A percentile compares a stretch with the other conserved stretches of the same genome.
Conservation (phyloP, 2,329 filamentous ascomycete species). For the Cadophora gregata region DNA sequence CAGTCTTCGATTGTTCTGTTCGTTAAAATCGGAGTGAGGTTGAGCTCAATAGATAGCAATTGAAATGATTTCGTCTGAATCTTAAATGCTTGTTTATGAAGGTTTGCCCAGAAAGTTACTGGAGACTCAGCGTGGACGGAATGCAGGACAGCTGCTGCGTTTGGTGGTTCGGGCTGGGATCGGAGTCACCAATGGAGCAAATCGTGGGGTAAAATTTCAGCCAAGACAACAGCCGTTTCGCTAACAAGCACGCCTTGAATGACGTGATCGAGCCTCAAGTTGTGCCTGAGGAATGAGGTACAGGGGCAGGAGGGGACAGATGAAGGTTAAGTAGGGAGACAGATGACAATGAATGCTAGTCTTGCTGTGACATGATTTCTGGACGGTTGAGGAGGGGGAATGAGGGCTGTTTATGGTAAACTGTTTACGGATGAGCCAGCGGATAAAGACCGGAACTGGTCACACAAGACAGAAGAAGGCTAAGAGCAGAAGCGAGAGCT, state of each 20-base stretch:
- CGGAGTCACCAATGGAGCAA: conserved; percentile 12
- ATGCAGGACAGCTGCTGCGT: conserved; percentile 6
- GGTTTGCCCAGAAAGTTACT: conserved; percentile 8
- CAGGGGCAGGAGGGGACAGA: neutral
- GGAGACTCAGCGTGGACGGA: neutral
- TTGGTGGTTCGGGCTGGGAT: conserved; percentile 6
- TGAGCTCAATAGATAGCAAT: conserved; percentile 30
- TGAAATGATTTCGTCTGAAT: neutral
- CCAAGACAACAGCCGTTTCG: conserved; percentile 2
- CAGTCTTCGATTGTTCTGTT: neutral
- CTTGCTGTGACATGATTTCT: neutral
- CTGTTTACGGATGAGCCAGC: neutral
- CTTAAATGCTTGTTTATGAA: neutral
- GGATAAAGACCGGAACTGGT: neutral
- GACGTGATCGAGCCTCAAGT: conserved; percentile 21
- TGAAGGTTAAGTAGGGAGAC: neutral
- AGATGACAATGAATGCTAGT: neutral
- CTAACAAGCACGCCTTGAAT: conserved; percentile 13
- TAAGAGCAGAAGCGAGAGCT: neutral
- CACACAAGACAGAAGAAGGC: neutral
- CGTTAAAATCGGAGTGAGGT: conserved; percentile 18
- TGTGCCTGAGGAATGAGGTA: conserved; percentile 8
- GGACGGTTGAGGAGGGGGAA: neutral
- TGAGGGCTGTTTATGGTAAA: neutral
- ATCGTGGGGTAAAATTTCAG: conserved; percentile 23